phyloP scores from a whole-genome alignment of 345 rosid genomes.

The Acer negundo region DNA sequence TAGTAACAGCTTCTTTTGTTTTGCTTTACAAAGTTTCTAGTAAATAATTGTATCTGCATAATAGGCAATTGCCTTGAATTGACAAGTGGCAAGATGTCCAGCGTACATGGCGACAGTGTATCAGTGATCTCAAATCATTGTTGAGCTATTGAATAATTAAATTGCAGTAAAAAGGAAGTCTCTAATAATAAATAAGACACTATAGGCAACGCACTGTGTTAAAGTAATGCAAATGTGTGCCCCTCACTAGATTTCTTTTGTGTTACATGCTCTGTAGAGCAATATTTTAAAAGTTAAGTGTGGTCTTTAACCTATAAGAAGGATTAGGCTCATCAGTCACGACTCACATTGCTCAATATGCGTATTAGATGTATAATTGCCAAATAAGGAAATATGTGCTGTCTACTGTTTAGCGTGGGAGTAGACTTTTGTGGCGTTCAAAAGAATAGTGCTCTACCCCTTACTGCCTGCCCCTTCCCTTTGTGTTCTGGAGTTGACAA shows the following conservation, averaged over 20 bases:
- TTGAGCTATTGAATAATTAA: neutral
- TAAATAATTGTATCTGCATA: neutral
- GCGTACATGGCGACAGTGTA: neutral
- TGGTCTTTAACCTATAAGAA: neutral
- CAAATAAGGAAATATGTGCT: neutral
- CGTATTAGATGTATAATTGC: neutral
- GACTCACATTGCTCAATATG: neutral
- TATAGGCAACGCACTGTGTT: neutral
- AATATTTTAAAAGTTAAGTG: neutral
- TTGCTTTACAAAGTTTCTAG: neutral
- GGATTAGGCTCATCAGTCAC: neutral
- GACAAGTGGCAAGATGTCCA: neutral
- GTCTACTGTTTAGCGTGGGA: neutral
- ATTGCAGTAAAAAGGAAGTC: neutral
- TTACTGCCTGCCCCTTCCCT: neutral
- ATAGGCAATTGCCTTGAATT: slow-evolving; percentile 8
- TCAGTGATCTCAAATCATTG: neutral
- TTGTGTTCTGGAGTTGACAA: slow-evolving; percentile 4
- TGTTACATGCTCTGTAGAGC: neutral
- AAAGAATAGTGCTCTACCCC: neutral
- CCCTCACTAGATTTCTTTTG: neutral
- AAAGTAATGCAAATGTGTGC: neutral
- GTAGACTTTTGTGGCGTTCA: neutral
- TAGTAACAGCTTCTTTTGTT: neutral
- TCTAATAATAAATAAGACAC: neutral